phyloP scores from a whole-genome alignment of 306 rosid genomes.

The Trichosanthes cucumerina region DNA sequence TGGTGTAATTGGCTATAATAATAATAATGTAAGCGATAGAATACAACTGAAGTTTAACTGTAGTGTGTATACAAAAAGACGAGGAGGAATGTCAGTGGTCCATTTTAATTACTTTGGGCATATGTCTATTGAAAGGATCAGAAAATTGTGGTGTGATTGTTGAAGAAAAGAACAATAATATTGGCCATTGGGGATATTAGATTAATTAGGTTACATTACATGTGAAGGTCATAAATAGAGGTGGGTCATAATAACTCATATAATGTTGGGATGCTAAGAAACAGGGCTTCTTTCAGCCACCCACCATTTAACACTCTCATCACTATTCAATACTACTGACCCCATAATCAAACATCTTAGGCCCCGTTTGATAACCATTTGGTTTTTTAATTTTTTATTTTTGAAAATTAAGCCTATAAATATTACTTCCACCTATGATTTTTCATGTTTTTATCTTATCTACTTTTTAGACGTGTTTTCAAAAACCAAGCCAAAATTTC shows the following conservation, averaged over 20 bases:
- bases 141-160: background rate
- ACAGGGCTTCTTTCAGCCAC: background rate
- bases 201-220: constrained; percentile 22
- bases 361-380: no score
- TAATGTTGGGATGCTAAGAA: constrained; percentile 7
- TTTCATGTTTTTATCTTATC: no score
- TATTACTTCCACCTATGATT: no score
- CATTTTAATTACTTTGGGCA: background rate
- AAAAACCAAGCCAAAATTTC: no score
- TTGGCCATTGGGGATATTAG: background rate
- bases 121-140: background rate
- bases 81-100: background rate
- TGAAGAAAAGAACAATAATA: background rate
- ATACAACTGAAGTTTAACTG: background rate
- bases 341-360: no score
- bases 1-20: background rate
- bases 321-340: no score
- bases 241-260: constrained; percentile 15
- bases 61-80: background rate
- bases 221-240: constrained; percentile 22
- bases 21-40: background rate
- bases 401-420: no score
- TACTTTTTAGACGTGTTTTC: no score
- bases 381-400: no score
- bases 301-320: background rate